phyloP scores from a whole-genome alignment of 768 basidiomycete genomes.

The Tulasnella sp. region DNA sequence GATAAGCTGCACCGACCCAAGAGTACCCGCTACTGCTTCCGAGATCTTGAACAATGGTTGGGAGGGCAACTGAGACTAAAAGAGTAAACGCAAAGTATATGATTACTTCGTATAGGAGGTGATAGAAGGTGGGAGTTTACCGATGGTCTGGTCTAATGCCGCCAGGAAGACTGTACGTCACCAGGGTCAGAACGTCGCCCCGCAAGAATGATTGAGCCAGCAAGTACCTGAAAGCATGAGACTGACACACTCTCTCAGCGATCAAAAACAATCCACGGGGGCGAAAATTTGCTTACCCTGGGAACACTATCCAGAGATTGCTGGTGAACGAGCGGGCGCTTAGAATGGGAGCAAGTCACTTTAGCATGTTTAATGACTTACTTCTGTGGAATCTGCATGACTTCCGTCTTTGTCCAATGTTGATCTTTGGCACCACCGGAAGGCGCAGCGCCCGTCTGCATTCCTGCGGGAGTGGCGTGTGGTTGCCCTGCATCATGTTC shows the following conservation, averaged over 20 bases:
- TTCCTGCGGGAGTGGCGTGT: background rate
- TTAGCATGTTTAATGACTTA: background rate
- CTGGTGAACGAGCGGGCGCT: background rate
- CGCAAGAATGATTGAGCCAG: background rate
- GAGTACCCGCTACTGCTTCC: slow-evolving; percentile 67
- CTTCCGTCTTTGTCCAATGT: background rate
- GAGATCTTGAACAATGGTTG: slow-evolving; percentile 67
- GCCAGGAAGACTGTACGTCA: slow-evolving; percentile 41
- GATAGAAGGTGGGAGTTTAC: background rate
- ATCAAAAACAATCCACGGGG: background rate
- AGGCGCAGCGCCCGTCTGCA: background rate
- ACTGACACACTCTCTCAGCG: background rate
- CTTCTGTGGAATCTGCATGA: background rate
- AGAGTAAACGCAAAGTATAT: background rate
- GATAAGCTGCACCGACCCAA: slow-evolving; percentile 73
- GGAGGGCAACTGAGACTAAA: slow-evolving; percentile 57
- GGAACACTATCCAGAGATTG: slow-evolving; percentile 36
- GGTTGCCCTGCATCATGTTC: background rate
- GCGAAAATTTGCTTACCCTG: slow-evolving; percentile 15
- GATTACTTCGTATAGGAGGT: background rate
- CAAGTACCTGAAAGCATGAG: slow-evolving; percentile 26
- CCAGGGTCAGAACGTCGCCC: background rate
- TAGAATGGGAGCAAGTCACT: background rate
- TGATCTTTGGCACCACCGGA: background rate
- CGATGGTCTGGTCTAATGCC: slow-evolving; percentile 50